These are phyloP conservation scores for Rhododendron henanense DNA, from an alignment of 148 eudicot genomes.

Conservation along the genomic window DNA sequence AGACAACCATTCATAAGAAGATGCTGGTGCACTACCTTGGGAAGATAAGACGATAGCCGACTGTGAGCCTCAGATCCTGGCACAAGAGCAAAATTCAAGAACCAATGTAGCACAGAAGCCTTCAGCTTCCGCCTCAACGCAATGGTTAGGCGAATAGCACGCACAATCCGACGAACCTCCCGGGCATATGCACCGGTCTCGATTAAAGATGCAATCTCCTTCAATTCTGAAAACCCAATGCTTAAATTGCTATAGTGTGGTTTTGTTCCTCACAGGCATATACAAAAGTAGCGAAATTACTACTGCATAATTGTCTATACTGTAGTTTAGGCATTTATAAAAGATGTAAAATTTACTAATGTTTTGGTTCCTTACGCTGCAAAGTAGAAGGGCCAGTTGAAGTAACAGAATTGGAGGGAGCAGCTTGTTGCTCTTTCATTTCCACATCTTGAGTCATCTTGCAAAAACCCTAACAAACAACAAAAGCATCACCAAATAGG, in stretches of 20 bases:
- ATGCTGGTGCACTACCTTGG: conserved; percentile 47
- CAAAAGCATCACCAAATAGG: not conserved
- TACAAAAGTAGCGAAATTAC: not conserved
- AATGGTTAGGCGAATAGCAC: conserved; percentile 72
- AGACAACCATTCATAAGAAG: not conserved
- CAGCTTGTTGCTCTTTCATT: conserved; percentile 69
- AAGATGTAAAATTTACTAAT: not conserved
- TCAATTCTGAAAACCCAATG: conserved; percentile 47
- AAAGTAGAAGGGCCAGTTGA: conserved; percentile 47
- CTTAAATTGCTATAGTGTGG: not conserved
- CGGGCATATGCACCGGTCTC: conserved; percentile 72
- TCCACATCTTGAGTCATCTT: conserved; percentile 87
- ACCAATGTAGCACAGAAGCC: conserved; percentile 47
- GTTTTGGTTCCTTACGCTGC: conserved; percentile 38
- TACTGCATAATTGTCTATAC: not conserved
- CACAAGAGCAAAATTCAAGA: conserved; percentile 62
- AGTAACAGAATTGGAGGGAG: conserved; percentile 55
- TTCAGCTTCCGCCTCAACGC: conserved; percentile 63
- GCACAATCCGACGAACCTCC: conserved; percentile 68
- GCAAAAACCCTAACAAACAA: not conserved
- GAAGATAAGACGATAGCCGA: conserved; percentile 60
- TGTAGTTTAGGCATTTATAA: conserved; percentile 11
- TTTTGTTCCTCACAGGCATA: not conserved
- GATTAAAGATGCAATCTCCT: conserved; percentile 68
- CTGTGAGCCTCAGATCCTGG: conserved; percentile 70